These are phyloP conservation scores for Scedosporium aurantiacum DNA, from an alignment of 2,329 filamentous ascomycete species.

Conservation along the genomic window DNA sequence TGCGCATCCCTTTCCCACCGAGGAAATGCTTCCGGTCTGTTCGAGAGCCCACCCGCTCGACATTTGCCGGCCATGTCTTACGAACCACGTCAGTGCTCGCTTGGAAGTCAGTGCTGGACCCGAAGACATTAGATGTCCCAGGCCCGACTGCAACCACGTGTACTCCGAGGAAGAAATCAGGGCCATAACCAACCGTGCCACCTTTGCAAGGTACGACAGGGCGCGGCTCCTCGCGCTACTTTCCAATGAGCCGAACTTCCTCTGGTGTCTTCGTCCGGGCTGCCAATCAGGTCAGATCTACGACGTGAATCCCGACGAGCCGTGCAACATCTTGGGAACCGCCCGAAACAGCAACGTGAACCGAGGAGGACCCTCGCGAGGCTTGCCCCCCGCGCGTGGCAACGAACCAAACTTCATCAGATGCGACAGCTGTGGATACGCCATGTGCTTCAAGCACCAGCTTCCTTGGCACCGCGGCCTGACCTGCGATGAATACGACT, in stretches of 20 bases:
- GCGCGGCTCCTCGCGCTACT: conserved; percentile 7
- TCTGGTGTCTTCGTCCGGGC: conserved; percentile 15
- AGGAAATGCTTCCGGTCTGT: conserved; percentile 7
- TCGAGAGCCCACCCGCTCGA: conserved; percentile 8
- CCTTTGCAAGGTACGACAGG: conserved; percentile 11
- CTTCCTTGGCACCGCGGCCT: conserved; percentile 15
- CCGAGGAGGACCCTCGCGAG: neutral
- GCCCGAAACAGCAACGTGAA: neutral
- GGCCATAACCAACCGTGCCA: conserved; percentile 2
- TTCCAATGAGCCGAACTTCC: conserved; percentile 10
- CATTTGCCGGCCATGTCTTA: conserved; percentile 11
- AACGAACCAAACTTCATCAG: conserved; percentile 9
- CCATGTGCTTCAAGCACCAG: conserved; percentile 18
- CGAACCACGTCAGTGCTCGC: conserved; percentile 7
- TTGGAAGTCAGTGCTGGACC: conserved; percentile 9
- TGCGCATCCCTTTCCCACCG: conserved; percentile 9
- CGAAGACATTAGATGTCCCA: conserved; percentile 9
- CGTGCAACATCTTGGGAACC: neutral
- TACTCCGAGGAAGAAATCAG: conserved; percentile 11
- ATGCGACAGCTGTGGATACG: conserved; percentile 14
- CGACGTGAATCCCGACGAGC: conserved; percentile 2
- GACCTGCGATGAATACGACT: conserved; percentile 13
- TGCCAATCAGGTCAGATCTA: conserved; percentile 15
- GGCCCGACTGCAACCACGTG: conserved; percentile 8
- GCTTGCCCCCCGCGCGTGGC: neutral